phyloP scores from a whole-genome alignment of 2,329 filamentous ascomycete species.

The Trichoderma endophyticum region DNA sequence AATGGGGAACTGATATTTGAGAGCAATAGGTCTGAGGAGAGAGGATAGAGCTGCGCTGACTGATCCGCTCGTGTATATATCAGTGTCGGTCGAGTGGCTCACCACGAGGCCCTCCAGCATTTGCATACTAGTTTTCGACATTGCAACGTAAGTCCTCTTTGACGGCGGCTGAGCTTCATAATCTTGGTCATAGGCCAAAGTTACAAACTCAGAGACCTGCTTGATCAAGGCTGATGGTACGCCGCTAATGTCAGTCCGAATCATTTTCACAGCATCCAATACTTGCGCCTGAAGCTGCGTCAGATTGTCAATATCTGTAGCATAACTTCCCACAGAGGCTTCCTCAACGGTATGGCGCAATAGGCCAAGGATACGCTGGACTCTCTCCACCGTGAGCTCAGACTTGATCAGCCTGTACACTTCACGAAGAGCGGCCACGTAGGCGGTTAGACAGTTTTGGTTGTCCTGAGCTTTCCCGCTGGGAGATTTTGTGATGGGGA shows the following conservation, averaged over 20 bases:
- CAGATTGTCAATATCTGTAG: slow-evolving; percentile 68
- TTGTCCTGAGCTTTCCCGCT: slow-evolving; percentile 55
- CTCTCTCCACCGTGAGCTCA: slow-evolving; percentile 59
- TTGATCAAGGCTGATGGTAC: slow-evolving; percentile 66
- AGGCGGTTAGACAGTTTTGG: slow-evolving; percentile 81
- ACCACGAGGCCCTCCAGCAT: slow-evolving; percentile 62
- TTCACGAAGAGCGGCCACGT: slow-evolving; percentile 70
- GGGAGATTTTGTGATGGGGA: slow-evolving; percentile 48
- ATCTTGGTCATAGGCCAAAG: slow-evolving; percentile 60
- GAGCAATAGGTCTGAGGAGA: slow-evolving; percentile 64
- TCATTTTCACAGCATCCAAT: slow-evolving; percentile 62
- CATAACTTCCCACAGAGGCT: slow-evolving; percentile 65
- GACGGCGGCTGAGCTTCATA: slow-evolving; percentile 33
- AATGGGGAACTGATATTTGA: slow-evolving; percentile 77
- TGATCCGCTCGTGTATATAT: slow-evolving; percentile 68
- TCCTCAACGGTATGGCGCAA: slow-evolving; percentile 68
- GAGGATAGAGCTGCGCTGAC: slow-evolving; percentile 63
- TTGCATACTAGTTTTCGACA: slow-evolving; percentile 78
- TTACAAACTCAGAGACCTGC: slow-evolving; percentile 67
- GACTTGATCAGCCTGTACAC: slow-evolving; percentile 72
- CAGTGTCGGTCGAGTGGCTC: slow-evolving; percentile 56
- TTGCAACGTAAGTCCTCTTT: slow-evolving; percentile 80
- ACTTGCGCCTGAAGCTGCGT: slow-evolving; percentile 71
- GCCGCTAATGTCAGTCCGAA: slow-evolving; percentile 63
- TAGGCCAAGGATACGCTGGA: slow-evolving; percentile 67